Base-by-base conservation (phyloP, 805 yeast species). In the Barnettozyma californica region DNA sequence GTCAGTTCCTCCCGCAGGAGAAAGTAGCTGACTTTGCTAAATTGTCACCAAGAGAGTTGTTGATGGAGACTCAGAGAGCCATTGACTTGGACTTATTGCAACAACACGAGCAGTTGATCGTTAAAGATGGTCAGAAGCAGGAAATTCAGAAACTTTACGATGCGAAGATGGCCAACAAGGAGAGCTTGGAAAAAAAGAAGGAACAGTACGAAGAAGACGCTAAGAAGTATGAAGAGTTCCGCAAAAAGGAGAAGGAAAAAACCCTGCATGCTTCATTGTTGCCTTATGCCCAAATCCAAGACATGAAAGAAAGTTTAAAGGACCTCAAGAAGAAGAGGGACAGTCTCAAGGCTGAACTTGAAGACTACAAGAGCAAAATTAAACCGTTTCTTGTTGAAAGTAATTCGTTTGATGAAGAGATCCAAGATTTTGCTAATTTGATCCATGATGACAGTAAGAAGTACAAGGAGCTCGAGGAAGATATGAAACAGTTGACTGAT, bases 1-100 rank as follows among this genome's bases (percentile, higher is more conserved):
- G 98, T 61, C 97, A 92, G 62, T 94, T 94, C 60, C 69, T 94
- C 47, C 96, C 99, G 0, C 99, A 94, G 63, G 98, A 92, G 58
- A 75, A 95, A 51, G 98, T 94, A 7, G 92, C 95, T 2, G 89
- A 87, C 54, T 94, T 94, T 70, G 95, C 97, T 0, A 78, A 84
- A 3, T 68, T 88, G 54, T 76, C 86, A 26, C 87, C 95, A 1
- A 90, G 86, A 53, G 80, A 81, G 51, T 68, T 92, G 9, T 70
- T 94, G 11, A 59, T 71, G 23, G 95, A 88, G 58, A 87, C 96
- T 1, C 88, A 90, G 59, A 69, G 92, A 50, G 89, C 97, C 1
- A 77, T 89, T 29, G 87, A 85, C 5, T 77, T 83, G 3, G 72
- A 76, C 35, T 67, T 91, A 54, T 62, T 80, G 4, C 66, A 65